Evolutionary conservation across 2,329 filamentous ascomycete genomes (phyloP).

Genomic region (Pseudonectria foliicola): DNA sequence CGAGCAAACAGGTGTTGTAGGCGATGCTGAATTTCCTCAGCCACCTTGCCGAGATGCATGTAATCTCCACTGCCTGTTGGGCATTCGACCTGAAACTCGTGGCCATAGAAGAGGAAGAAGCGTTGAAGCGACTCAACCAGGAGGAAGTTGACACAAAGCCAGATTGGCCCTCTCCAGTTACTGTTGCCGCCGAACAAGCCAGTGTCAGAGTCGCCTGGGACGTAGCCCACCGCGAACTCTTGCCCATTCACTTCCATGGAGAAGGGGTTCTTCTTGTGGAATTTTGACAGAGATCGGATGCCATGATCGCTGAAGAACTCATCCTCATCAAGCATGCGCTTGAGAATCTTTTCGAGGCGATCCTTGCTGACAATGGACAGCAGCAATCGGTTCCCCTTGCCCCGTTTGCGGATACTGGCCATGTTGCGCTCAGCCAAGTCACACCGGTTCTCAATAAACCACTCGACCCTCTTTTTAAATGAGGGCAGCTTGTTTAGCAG

Average conservation of each 20-base stretch:
- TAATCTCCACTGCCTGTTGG: slow-evolving; percentile 87
- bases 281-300: slow-evolving; percentile 86
- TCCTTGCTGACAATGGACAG: slow-evolving; percentile 90
- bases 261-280: slow-evolving; percentile 82
- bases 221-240: slow-evolving; percentile 77
- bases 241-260: slow-evolving; percentile 96
- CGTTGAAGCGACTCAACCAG: slow-evolving; percentile 90
- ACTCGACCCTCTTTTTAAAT: slow-evolving; percentile 88
- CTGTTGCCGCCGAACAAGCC: slow-evolving; percentile 94
- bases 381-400: slow-evolving; percentile 82
- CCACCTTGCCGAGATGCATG: slow-evolving; percentile 93
- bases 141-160: slow-evolving; percentile 93
- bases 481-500: slow-evolving; percentile 84
- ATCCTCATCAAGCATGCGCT: slow-evolving; percentile 86
- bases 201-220: slow-evolving; percentile 93
- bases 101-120: slow-evolving; percentile 94
- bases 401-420: slow-evolving; percentile 82
- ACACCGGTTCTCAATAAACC: slow-evolving; percentile 84
- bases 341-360: slow-evolving; percentile 79
- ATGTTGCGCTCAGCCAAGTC: slow-evolving; percentile 91
- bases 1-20: slow-evolving; percentile 86
- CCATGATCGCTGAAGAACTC: slow-evolving; percentile 89
- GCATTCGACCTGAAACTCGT: slow-evolving; percentile 82
- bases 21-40: slow-evolving; percentile 90
- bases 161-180: slow-evolving; percentile 94